A percentile compares a stretch with the other conserved stretches of the same genome.
Conservation (phyloP, 805 yeast genomes). For the Starmerella apis region DNA sequence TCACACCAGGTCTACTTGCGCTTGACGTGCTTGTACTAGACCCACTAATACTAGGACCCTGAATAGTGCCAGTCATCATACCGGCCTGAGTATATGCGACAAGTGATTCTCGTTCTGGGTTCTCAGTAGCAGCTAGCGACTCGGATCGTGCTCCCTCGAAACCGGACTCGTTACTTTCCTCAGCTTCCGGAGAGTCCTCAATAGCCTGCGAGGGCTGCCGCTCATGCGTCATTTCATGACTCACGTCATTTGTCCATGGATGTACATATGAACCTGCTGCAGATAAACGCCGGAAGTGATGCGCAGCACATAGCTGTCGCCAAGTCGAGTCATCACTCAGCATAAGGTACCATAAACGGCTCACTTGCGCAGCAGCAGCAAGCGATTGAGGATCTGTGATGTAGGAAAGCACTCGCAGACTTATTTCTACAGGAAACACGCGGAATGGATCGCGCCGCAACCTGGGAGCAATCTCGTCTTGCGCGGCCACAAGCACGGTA, state of each 20-base stretch:
- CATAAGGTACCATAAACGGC: slow-evolving; percentile 57
- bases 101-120: not conserved
- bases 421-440: slow-evolving; percentile 64
- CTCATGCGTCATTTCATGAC: slow-evolving; percentile 1
- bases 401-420: slow-evolving; percentile 72
- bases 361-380: slow-evolving; percentile 88
- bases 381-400: slow-evolving; percentile 73
- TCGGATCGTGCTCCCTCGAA: not conserved
- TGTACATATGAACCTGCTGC: slow-evolving; percentile 30
- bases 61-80: not conserved
- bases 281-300: slow-evolving; percentile 32
- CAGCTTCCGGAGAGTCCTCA: slow-evolving; percentile 3
- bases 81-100: not conserved
- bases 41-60: no score
- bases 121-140: not conserved
- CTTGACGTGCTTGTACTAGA: no score
- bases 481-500: slow-evolving; percentile 27
- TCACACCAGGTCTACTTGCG: no score
- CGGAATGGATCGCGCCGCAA: slow-evolving; percentile 37
- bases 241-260: slow-evolving; percentile 14
- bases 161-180: not conserved
- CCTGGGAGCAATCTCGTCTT: slow-evolving; percentile 31
- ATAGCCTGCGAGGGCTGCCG: slow-evolving; percentile 16
- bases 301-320: slow-evolving; percentile 34
- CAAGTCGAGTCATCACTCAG: slow-evolving; percentile 37